A percentile compares a stretch with the other conserved stretches of the same genome.
Conservation (phyloP, 768 basidiomycete genomes). For the Serendipita sp. region DNA sequence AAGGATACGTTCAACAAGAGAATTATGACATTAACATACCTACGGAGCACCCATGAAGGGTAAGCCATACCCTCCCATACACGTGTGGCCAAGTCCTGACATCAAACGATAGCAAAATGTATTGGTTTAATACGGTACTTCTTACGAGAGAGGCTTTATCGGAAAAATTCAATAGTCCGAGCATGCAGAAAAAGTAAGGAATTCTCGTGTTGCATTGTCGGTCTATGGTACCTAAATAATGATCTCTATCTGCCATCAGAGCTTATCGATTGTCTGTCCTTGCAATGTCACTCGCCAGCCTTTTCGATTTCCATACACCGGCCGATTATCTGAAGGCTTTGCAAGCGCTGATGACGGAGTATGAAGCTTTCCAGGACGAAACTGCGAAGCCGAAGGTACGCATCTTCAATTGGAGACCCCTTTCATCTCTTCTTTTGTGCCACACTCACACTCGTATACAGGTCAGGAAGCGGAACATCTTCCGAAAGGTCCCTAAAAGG, state of each 20-base stretch:
- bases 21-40: constrained; percentile 69
- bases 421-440: constrained; percentile 4
- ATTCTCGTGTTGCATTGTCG: background rate
- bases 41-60: constrained; percentile 79
- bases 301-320: constrained; percentile 67
- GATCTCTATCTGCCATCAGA: constrained; percentile 22
- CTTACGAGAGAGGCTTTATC: constrained; percentile 61
- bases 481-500: constrained; percentile 43
- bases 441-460: background rate
- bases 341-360: constrained; percentile 54
- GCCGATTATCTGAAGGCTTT: constrained; percentile 66
- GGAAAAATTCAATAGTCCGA: constrained; percentile 50
- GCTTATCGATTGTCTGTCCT: constrained; percentile 71
- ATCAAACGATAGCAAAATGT: constrained; percentile 39
- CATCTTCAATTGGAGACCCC: background rate
- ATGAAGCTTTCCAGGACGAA: constrained; percentile 63
- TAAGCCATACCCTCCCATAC: constrained; percentile 23
- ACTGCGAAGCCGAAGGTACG: constrained; percentile 43
- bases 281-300: constrained; percentile 68
- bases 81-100: constrained; percentile 4
- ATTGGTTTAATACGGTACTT: constrained; percentile 81
- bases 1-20: constrained; percentile 62
- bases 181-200: constrained; percentile 63
- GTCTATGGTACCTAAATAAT: background rate
- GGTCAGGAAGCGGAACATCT: constrained; percentile 30